Conservation (phyloP, 257 asterid species). For the Nyctanthes arbortristis region DNA sequence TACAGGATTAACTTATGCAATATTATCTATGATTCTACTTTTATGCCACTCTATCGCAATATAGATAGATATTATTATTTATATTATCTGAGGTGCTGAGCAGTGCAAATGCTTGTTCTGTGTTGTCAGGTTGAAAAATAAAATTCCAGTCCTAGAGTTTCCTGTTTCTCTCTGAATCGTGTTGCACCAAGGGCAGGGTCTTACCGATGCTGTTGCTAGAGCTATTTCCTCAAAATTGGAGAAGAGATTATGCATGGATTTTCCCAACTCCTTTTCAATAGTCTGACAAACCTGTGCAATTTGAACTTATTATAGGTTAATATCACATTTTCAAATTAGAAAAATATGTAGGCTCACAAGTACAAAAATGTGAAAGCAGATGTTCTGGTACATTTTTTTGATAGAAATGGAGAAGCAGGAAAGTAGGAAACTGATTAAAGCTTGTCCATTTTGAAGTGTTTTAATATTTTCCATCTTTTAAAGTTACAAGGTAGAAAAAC, state of each 20-base stretch:
- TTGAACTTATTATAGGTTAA: slow-evolving; percentile 22
- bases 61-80: too few species aligned
- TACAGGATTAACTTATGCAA: background rate
- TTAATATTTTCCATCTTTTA: background rate
- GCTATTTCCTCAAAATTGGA: slow-evolving; percentile 64
- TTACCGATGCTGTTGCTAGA: slow-evolving; percentile 97
- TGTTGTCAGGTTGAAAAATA: slow-evolving; percentile 10
- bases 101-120: slow-evolving; percentile 9
- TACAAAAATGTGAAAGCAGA: background rate
- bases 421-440: slow-evolving; percentile 8
- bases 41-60: background rate
- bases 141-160: slow-evolving; percentile 16
- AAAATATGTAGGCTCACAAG: slow-evolving; percentile 12
- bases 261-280: slow-evolving; percentile 70
- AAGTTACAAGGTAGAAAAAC: slow-evolving; percentile 17
- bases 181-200: slow-evolving; percentile 25
- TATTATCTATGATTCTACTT: background rate
- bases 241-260: slow-evolving; percentile 81
- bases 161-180: background rate
- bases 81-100: slow-evolving; percentile 5
- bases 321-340: slow-evolving; percentile 22
- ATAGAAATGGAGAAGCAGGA: background rate
- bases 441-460: slow-evolving; percentile 12
- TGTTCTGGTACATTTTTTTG: background rate
- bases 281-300: slow-evolving; percentile 70